A percentile compares a stretch with the other conserved stretches of the same genome.
phyloP scores from a whole-genome alignment of 345 rosid species.

The Dovyalis caffra region DNA sequence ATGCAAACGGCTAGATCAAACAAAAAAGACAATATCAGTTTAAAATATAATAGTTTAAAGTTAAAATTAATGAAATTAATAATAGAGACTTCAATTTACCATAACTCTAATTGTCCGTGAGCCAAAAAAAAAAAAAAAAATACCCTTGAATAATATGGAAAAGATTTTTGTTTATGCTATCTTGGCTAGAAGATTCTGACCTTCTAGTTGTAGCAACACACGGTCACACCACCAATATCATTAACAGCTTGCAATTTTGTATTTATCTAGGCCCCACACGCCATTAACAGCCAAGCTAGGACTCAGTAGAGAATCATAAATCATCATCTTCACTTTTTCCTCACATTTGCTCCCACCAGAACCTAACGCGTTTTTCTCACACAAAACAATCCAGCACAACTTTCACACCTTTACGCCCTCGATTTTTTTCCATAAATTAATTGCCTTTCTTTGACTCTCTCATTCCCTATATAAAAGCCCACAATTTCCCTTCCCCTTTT shows the following conservation, averaged over 20 bases:
- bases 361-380: conserved; percentile 3
- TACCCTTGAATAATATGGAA: too few species aligned
- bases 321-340: background rate
- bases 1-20: too few species aligned
- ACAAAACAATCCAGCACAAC: background rate
- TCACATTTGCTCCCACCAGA: background rate
- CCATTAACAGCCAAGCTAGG: conserved; percentile 2
- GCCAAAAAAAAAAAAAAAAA: too few species aligned
- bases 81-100: too few species aligned
- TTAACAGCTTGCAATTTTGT: background rate
- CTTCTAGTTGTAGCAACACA: background rate
- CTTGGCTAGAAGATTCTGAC: background rate
- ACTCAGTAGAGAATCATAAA: background rate
- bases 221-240: background rate
- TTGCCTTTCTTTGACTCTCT: background rate
- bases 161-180: background rate
- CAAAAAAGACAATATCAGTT: too few species aligned
- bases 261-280: conserved; percentile 1
- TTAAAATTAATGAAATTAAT: too few species aligned
- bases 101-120: too few species aligned
- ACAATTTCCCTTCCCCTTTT: background rate
- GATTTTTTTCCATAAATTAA: background rate
- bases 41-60: too few species aligned
- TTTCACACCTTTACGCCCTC: background rate
- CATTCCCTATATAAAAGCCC: background rate